These are phyloP conservation scores for Thermothielavioides terrestris DNA, from an alignment of 495 filamentous ascomycete genomes.

Conservation along the genomic window DNA sequence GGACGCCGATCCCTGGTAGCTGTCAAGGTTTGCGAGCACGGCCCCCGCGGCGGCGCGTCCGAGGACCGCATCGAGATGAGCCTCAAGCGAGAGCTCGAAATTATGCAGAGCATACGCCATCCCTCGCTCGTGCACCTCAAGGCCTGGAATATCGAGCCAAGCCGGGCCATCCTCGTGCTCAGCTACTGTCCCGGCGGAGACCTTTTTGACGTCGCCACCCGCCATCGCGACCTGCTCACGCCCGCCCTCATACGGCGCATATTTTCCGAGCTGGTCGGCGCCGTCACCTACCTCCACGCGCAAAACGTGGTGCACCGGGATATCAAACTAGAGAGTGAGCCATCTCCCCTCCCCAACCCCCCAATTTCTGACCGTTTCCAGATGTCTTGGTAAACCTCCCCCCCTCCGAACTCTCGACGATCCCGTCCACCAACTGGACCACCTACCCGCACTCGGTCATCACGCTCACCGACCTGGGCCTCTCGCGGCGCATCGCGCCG, in stretches of 20 bases:
- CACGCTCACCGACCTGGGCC: constrained; percentile 84
- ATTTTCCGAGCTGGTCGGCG: constrained; percentile 79
- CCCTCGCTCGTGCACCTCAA: constrained; percentile 85
- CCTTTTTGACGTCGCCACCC: constrained; percentile 82
- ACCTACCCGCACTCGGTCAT: constrained; percentile 70
- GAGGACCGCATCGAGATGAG: constrained; percentile 87
- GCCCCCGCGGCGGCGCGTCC: constrained; percentile 78
- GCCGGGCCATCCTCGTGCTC: constrained; percentile 73
- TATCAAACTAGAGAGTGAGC: constrained; percentile 94
- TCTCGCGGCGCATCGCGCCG: constrained; percentile 74
- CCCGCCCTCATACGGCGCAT: constrained; percentile 70
- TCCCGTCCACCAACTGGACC: constrained; percentile 58
- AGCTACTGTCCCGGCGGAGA: constrained; percentile 92
- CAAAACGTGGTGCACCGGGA: constrained; percentile 88
- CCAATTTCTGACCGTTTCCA: constrained; percentile 32
- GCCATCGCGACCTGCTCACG: constrained; percentile 52
- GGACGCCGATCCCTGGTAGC: constrained; percentile 63
- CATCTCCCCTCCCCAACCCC: constrained; percentile 10
- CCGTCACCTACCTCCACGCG: constrained; percentile 76
- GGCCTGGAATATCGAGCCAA: constrained; percentile 73
- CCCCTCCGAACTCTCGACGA: constrained; percentile 26
- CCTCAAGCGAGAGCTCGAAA: constrained; percentile 87
- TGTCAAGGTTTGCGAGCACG: constrained; percentile 91
- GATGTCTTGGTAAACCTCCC: constrained; percentile 84
- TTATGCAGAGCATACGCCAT: constrained; percentile 76